Conservation (phyloP, 2,329 filamentous ascomycete genomes). For the Fusarium abutilonis region DNA sequence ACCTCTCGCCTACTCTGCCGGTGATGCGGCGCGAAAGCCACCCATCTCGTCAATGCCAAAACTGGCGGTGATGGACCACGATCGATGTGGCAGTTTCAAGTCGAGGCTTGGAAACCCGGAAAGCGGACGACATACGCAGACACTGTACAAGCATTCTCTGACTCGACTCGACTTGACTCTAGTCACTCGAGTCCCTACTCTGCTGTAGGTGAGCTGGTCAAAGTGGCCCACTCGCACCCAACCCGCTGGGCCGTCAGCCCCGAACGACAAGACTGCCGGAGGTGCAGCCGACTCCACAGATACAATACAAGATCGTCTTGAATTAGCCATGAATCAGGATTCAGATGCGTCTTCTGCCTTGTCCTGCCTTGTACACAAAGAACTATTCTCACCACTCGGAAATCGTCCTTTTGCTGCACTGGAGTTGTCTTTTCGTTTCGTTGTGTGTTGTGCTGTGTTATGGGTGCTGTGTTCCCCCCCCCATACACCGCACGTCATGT, state of each 20-base stretch:
- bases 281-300: conserved; percentile 46
- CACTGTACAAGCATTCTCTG: conserved; percentile 24
- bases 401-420: conserved; percentile 23
- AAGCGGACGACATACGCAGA: conserved; percentile 28
- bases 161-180: conserved; percentile 30
- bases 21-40: conserved; percentile 36
- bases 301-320: conserved; percentile 32
- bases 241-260: conserved; percentile 45
- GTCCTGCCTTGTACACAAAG: not conserved
- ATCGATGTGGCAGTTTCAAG: conserved; percentile 40
- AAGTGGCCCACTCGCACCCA: conserved; percentile 43
- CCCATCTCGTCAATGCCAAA: conserved; percentile 39
- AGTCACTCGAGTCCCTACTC: conserved; percentile 21
- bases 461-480: no score
- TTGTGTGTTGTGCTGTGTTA: no score
- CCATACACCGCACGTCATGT: conserved; percentile 26
- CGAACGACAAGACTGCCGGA: conserved; percentile 47
- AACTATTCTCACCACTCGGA: conserved; percentile 22
- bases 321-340: conserved; percentile 29
- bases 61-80: conserved; percentile 42
- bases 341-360: conserved; percentile 11
- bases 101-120: conserved; percentile 31
- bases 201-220: conserved; percentile 16
- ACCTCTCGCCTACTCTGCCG: conserved; percentile 38
- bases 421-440: not conserved